Base-by-base conservation (phyloP, 2,329 filamentous ascomycete species). In the Calonectria leucothoes region DNA sequence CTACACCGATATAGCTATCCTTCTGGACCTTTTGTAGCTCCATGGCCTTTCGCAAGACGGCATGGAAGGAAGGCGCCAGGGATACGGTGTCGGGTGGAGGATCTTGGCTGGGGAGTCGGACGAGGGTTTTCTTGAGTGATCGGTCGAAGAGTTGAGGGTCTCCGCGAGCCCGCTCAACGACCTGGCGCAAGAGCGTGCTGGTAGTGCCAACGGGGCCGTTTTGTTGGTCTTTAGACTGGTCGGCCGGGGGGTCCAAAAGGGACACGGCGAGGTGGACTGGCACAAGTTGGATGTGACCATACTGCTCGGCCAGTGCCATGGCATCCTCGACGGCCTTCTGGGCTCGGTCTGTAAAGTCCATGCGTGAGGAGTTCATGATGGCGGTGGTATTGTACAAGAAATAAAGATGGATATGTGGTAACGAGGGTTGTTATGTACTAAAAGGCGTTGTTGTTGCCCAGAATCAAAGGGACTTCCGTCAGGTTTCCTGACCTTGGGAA, bases 11-110 rank as follows among this genome's bases (percentile, higher is more conserved):
- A 84, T 93, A 99, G 77, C 92, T 95, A 83, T 99, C 97, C 81
- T 98, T 98, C 81, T 99, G 97, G n/a, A 96, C 95, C 87, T 97
- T 98, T 80, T 97, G 96, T 69, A 99, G 86, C 37, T 98, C 95
- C 83, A 94, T 93, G 2, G 97, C 95, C 78, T 94, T 92, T 78
- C 95, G 91, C 66, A 99, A 89, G 71, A 98, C 91, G 79, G 94
- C 94, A 75, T 93, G 92, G 85, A 98, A 96, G 11, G 92, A 89
- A 1, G 95, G 95, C 14, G 96, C 93, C 80, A 98, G 92, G 69
- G 94, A 92, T 70, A 98, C 93, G 78, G 94, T 92, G 82, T 98
- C 96, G 74, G 97, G 97, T 15, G 97, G 96, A 17, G 97, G 97
- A 79, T 98, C 95, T 87, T 99, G 97, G 82, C 94, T 97, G 5